phyloP scores from a whole-genome alignment of 2,329 filamentous ascomycete species.

The Penicillium brasilianum region DNA sequence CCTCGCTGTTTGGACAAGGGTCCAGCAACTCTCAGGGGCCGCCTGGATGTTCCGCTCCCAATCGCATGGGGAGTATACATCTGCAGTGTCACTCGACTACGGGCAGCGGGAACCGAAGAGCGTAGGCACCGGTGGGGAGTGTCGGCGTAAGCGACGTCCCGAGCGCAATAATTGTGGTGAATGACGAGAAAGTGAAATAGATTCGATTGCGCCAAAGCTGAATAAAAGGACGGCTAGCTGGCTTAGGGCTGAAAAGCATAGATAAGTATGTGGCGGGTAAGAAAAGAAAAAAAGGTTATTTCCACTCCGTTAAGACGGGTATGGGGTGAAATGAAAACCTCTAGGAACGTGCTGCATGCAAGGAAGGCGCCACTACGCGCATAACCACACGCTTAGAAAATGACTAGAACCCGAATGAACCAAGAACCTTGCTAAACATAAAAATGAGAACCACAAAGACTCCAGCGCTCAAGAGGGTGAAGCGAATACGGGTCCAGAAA shows the following conservation, averaged over 20 bases:
- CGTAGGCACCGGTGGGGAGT: constrained; percentile 7
- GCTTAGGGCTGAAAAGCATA: constrained; percentile 11
- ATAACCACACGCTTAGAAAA: constrained; percentile 9
- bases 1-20: neutral
- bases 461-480: constrained; percentile 29
- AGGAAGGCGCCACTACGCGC: constrained; percentile 7
- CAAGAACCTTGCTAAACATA: neutral
- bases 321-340: constrained; percentile 12
- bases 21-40: constrained; percentile 8
- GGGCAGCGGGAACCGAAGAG: constrained; percentile 11
- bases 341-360: constrained; percentile 23
- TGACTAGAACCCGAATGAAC: constrained; percentile 5
- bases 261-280: neutral
- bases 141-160: constrained; percentile 13
- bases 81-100: constrained; percentile 23
- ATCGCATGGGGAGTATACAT: constrained; percentile 7
- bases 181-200: neutral
- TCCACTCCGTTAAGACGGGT: constrained; percentile 3
- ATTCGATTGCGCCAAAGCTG: neutral
- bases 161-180: neutral
- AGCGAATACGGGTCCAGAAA: constrained; percentile 10
- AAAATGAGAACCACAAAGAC: constrained; percentile 23
- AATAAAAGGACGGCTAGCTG: neutral
- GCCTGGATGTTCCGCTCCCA: constrained; percentile 6
- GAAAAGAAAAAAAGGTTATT: constrained; percentile 14